Evolutionary conservation across 2,329 filamentous ascomycete genomes (phyloP), one percentile per base, ranked within the genome.

Genomic region (Stagonosporopsis rhizophila): DNA sequence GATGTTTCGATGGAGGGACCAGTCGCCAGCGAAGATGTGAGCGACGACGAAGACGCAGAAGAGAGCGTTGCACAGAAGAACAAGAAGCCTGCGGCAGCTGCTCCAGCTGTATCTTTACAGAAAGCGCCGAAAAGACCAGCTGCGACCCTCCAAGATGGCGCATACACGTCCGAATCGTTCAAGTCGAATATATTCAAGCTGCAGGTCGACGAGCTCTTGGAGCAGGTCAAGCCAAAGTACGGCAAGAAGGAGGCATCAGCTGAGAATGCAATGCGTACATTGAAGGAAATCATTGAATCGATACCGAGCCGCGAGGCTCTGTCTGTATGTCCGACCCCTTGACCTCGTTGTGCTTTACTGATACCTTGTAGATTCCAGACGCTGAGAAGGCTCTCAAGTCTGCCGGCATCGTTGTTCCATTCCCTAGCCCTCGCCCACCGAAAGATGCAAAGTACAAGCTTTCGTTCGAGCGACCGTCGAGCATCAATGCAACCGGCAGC

Each of bases 401-500:
- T 37, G 82, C 87, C 69, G 86, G 85, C 44, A 83, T 96, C 55
- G 76, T 80, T n/a, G 84, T 96, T 44, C 95, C 95, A 0, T 97
- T 92, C 70, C 92, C 94, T 15, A 83, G 89, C n/a, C 92, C 92
- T 17, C 86, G 82, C 46, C 93, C 94, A 1, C 80, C 85, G 11
- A 86, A 86, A 67, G 88, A 94, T 73, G 87, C 87, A 28, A 89
- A 90, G 48, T 96, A 96, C 78, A 93, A 92, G 68, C 81, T 98
- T 48, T 82, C 88, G 35, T 96, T 92, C 74, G 83, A 83, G 41
- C 89, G 86, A 70, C 94, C 95, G 2, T 78, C 85, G 7, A 87
- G 88, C 64, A 87, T 95, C 76, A 96, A 96, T 69, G 89, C 96
- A 22, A 89, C 94, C 28, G 95, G 95, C 45, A 96, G 93, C 76